Evolutionary conservation across 2,329 filamentous ascomycete genomes (phyloP), one percentile per base, ranked within the genome.

Genomic region (Hansfordia pulvinata): DNA sequence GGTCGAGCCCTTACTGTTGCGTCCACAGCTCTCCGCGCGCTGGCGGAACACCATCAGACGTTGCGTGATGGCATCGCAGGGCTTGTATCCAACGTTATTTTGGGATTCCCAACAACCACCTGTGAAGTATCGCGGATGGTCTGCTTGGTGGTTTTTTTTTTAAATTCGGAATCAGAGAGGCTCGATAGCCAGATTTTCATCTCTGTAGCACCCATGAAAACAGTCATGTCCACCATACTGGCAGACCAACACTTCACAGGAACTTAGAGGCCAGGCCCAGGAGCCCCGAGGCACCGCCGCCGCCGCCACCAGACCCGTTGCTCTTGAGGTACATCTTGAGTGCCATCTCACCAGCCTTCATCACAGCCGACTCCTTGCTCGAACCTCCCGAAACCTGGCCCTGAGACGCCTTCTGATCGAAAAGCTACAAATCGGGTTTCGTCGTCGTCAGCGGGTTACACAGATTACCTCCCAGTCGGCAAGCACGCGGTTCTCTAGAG

Each of bases 301-400:
- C 17, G 14, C 53, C 43, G n/a, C 56, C 50, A 19, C 61, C 56
- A 35, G 62, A 52, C 12, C 65, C 66, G 48, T 84, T 66, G 40
- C 68, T 73, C 69, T 93, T 86, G 60, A 92, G 58, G 53, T 86
- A 93, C 71, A 93, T 79, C 68, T 93, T 85, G 41, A 93, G 53
- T 3, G 85, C 86, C 68, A 82, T 78, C 63, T 93, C 76, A 2
- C 75, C 85, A 3, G 86, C 86, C 50, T 75, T 62, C 47, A 79
- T 73, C 24, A 94, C 60, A 26, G 74, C 83, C 25, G 73, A 75
- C 54, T 93, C 73, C 68, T 93, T 93, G 54, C 70, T 79, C 5
- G 77, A 69, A 15, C 65, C 63, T 14, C 62, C 52, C 3, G 57
- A 47, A 12, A 70, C 56, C 38, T 66, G 62, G 39, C 69, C 69